Conservation (phyloP, 331 rosid species). For the Dryas integrifolia region DNA sequence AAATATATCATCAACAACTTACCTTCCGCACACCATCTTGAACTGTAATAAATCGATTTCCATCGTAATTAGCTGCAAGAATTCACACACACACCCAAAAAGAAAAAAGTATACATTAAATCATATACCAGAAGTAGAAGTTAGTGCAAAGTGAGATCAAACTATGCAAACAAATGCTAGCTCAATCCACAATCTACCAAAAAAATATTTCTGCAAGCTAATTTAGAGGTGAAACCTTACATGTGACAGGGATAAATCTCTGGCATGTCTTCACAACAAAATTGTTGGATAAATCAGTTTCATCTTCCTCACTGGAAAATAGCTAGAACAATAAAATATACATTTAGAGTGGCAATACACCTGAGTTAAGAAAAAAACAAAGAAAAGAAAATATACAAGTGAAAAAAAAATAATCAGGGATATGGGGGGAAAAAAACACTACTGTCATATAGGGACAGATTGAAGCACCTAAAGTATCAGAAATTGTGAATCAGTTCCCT, state of each 20-base stretch:
- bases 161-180: not conserved
- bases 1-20: conserved; percentile 39
- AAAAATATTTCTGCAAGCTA: not conserved
- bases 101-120: conserved; percentile 6
- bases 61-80: conserved; percentile 71
- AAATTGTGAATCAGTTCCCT: not conserved
- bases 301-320: conserved; percentile 71
- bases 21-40: conserved; percentile 77
- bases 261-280: conserved; percentile 84
- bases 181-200: not conserved
- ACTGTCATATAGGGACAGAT: conserved; percentile 13
- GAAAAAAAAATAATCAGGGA: too few species aligned
- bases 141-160: not conserved
- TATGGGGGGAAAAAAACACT: not conserved
- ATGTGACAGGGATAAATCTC: conserved; percentile 75
- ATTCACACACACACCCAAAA: conserved; percentile 12
- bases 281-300: conserved; percentile 74
- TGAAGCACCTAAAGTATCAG: conserved; percentile 11
- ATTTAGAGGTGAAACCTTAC: conserved; percentile 36
- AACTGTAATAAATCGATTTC: conserved; percentile 68
- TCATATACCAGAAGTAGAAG: conserved; percentile 20
- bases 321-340: conserved; percentile 45
- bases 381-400: conserved; percentile 8
- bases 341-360: conserved; percentile 4
- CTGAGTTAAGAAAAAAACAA: conserved; percentile 16